phyloP scores from a whole-genome alignment of 495 filamentous ascomycete genomes.

The Daldinia caldariorum region DNA sequence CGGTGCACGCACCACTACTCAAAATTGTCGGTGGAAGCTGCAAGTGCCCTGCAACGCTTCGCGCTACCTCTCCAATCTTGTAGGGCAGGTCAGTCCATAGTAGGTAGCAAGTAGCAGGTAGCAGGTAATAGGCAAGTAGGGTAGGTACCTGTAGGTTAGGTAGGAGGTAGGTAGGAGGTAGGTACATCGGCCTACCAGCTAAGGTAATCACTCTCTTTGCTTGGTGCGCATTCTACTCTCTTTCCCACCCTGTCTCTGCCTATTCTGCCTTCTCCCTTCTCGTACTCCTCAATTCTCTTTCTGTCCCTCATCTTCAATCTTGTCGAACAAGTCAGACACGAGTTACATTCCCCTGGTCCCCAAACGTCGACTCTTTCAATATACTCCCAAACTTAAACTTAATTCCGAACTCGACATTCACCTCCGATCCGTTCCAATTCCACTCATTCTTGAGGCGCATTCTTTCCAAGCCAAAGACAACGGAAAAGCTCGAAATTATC shows the following conservation, averaged over 20 bases:
- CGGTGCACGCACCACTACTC: constrained; percentile 43
- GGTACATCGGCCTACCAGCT: constrained; percentile 26
- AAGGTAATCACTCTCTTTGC: constrained; percentile 44
- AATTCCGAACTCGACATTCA: constrained; percentile 43
- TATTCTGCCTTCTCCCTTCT: constrained; percentile 48
- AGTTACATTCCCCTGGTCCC: constrained; percentile 35
- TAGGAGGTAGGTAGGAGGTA: no score
- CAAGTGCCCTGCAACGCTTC: constrained; percentile 42
- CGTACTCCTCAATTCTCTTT: constrained; percentile 46
- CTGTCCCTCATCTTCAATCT: constrained; percentile 34
- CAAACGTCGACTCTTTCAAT: constrained; percentile 42
- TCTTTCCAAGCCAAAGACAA: constrained; percentile 21
- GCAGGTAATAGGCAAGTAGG: constrained; percentile 27
- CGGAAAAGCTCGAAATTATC: constrained; percentile 31
- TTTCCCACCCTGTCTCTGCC: constrained; percentile 39
- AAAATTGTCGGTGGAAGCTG: constrained; percentile 45
- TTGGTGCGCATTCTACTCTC: constrained; percentile 49
- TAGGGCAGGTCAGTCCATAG: constrained; percentile 33
- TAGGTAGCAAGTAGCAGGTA: constrained; percentile 20
- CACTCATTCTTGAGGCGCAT: constrained; percentile 44
- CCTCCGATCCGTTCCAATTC: constrained; percentile 39
- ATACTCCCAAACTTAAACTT: constrained; percentile 40
- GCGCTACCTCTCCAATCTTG: constrained; percentile 39
- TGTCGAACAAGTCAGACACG: constrained; percentile 38
- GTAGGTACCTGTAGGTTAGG: no score